phyloP scores from a whole-genome alignment of 305 asterid genomes.

The Fraxinus platypoda region DNA sequence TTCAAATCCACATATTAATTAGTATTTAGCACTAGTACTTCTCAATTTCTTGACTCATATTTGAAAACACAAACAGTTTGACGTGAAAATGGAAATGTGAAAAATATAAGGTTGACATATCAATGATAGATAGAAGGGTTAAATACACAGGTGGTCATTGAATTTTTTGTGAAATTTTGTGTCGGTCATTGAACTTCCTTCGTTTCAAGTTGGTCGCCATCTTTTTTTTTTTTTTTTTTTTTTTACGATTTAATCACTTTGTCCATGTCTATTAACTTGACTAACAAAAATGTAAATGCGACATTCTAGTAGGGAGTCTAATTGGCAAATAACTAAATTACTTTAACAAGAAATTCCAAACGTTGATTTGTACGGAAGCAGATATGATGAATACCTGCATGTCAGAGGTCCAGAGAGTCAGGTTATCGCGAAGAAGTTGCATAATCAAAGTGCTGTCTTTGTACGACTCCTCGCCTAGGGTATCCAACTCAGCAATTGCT shows the following conservation, averaged over 20 bases:
- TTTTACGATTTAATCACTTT: not conserved
- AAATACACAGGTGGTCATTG: not conserved
- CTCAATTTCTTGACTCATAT: not conserved
- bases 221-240: not conserved
- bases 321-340: not conserved
- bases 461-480: slow-evolving; percentile 23
- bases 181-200: not conserved
- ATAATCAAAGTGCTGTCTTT: slow-evolving; percentile 75
- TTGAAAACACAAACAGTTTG: not conserved
- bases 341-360: not conserved
- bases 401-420: slow-evolving; percentile 74
- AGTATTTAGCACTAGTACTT: not conserved
- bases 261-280: not conserved
- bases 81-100: not conserved
- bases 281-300: not conserved
- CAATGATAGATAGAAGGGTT: not conserved
- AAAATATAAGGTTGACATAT: not conserved
- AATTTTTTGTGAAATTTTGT: not conserved
- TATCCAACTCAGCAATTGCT: slow-evolving; percentile 74
- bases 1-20: not conserved
- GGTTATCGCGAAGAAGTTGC: slow-evolving; percentile 79
- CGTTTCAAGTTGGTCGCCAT: not conserved
- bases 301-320: not conserved
- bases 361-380: not conserved
- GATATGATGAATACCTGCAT: slow-evolving; percentile 51